Evolutionary conservation across 2,329 filamentous ascomycete species (phyloP), one percentile per base, ranked within the genome.

Genomic region (Aspergillus neoniger): DNA sequence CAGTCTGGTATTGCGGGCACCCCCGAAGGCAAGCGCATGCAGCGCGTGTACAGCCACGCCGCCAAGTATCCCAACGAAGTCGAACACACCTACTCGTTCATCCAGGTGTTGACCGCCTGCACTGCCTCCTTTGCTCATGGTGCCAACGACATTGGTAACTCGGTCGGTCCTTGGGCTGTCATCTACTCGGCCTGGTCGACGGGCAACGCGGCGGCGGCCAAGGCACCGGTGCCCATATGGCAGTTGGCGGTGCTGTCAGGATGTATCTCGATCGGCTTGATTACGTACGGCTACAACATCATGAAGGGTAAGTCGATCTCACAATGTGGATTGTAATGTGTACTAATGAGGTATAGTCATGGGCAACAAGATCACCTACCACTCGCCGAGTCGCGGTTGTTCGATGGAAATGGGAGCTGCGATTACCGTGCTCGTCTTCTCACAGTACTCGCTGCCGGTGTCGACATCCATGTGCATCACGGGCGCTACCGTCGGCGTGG

Each of bases 341-440:
- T 21, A 63, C 64, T 69, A 61, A 66, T 57, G 32, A 39, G 62
- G 70, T 55, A 64, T 65, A 87, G 87, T 90, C 76, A 91, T 92
- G 89, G 90, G 90, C 56, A 92, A 92, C 82, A 90, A 90, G 77
- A 87, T 91, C 74, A 91, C 88, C 60, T 89, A 89, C 76, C 88
- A 90, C 74, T 85, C 83, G 3, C 83, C 83, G 4, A 80, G 75
- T 65, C 72, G 83, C 68, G 82, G 76, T 55, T 90, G 80, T 68
- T 91, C 88, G 54, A 92, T 92, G 89, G 90, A 92, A 73, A 85
- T 92, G 84, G 90, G 90, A 50, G 89, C 90, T 48, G 88, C 90
- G 66, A 86, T 92, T 67, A 92, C 90, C 9, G 86, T 92, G 62
- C 84, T 92, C 23, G 77, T 92, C 72, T 91, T 91, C 81, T 91